These are phyloP conservation scores for Pythium myriotylum DNA, from an alignment of 352 stramenopile genomes.

Conservation along the genomic window DNA sequence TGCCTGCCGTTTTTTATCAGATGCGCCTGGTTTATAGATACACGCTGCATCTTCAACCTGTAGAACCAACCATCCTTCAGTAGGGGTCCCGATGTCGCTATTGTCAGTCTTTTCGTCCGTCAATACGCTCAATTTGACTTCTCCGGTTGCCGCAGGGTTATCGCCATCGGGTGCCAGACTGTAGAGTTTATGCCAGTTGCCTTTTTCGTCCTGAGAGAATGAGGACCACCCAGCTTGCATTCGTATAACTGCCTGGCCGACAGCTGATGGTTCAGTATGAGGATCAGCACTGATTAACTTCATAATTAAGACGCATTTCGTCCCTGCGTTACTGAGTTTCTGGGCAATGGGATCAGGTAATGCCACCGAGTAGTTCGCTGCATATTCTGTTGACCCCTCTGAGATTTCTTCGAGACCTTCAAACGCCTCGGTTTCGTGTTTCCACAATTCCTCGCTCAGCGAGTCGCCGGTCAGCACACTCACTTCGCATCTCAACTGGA, in stretches of 20 bases:
- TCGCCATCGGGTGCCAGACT: background rate
- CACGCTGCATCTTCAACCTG: conserved; percentile 2
- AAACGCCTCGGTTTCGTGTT: conserved; percentile 5
- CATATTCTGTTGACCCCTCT: conserved; percentile 3
- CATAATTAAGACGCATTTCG: conserved; percentile 12
- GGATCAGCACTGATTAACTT: background rate
- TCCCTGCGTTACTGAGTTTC: background rate
- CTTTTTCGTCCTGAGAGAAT: conserved; percentile 8
- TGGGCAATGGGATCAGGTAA: background rate
- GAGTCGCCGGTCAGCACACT: conserved; percentile 7
- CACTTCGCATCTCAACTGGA: conserved; percentile 7
- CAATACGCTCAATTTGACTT: conserved; percentile 23
- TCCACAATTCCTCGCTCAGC: conserved; percentile 19
- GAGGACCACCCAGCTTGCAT: conserved; percentile 16
- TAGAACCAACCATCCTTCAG: conserved; percentile 15
- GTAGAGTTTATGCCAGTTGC: conserved; percentile 28
- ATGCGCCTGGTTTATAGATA: no score
- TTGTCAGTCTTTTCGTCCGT: no score
- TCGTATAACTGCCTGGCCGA: conserved; percentile 17
- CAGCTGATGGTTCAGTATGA: background rate
- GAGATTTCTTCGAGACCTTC: no score
- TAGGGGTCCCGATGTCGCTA: background rate
- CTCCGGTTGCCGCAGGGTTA: conserved; percentile 15
- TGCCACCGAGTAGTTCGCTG: conserved; percentile 5
- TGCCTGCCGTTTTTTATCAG: background rate